Percentiles rank a stretch among this genome's conserved stretches.
Conservation (phyloP, 345 rosid species). For the Psidium friedrichsthalianum region DNA sequence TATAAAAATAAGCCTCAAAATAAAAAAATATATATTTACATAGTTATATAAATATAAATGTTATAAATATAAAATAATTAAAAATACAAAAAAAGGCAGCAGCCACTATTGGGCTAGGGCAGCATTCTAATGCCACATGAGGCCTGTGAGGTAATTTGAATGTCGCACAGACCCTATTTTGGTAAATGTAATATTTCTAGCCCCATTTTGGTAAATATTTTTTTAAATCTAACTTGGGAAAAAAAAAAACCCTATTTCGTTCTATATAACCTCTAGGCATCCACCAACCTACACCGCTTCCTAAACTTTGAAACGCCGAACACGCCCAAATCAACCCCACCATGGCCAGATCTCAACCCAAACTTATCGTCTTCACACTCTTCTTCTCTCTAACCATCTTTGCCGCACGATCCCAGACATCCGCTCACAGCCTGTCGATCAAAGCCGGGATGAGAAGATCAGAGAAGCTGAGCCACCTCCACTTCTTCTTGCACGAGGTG, state of each 20-base stretch:
- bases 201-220: too few species aligned
- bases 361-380: neutral
- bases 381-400: neutral
- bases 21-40: too few species aligned
- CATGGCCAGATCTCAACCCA: neutral
- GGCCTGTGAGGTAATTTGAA: too few species aligned
- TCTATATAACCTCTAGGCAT: neutral
- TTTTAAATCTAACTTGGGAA: too few species aligned
- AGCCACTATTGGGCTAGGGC: too few species aligned
- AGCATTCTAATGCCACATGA: too few species aligned
- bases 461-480: conserved; percentile 5
- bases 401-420: neutral
- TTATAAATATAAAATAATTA: too few species aligned
- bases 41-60: too few species aligned
- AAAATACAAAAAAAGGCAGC: too few species aligned
- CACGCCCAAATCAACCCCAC: neutral
- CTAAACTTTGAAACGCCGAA: neutral
- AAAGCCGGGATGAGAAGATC: neutral
- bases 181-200: too few species aligned
- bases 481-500: conserved; percentile 4
- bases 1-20: too few species aligned
- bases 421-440: neutral
- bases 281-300: neutral
- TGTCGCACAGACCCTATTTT: too few species aligned
- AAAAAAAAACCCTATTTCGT: neutral